phyloP scores from a whole-genome alignment of 2,329 filamentous ascomycete species.

The Cladophialophora bantiana region DNA sequence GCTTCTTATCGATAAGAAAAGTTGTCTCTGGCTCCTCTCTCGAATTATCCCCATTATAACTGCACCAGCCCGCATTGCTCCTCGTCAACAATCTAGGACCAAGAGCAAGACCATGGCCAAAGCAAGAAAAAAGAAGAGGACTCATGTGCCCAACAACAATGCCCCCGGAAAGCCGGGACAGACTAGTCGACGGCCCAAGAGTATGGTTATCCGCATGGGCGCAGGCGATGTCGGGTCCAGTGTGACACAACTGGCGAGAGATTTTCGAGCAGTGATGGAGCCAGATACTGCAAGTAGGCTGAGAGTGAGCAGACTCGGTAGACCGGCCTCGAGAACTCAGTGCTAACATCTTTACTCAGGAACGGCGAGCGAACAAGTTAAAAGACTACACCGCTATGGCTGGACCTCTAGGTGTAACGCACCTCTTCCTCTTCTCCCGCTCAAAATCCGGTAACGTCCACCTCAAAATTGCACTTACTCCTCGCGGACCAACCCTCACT shows the following conservation, averaged over 20 bases:
- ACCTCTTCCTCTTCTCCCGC: slow-evolving; percentile 90
- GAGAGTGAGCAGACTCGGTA: slow-evolving; percentile 59
- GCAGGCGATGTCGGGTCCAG: slow-evolving; percentile 91
- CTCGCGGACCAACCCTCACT: slow-evolving; percentile 88
- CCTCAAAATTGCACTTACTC: slow-evolving; percentile 83
- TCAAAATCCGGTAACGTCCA: slow-evolving; percentile 92
- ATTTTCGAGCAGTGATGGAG: slow-evolving; percentile 94
- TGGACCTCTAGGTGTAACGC: slow-evolving; percentile 89
- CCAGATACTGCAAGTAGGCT: slow-evolving; percentile 88
- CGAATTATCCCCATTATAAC: neutral
- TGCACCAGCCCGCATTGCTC: neutral
- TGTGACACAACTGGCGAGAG: slow-evolving; percentile 87
- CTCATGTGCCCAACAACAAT: slow-evolving; percentile 73
- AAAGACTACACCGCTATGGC: slow-evolving; percentile 96
- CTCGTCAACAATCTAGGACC: neutral
- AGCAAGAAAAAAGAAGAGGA: slow-evolving; percentile 84
- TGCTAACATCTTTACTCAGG: slow-evolving; percentile 50
- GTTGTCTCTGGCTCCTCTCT: slow-evolving; percentile 2
- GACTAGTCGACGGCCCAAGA: slow-evolving; percentile 79
- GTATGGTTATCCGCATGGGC: slow-evolving; percentile 97
- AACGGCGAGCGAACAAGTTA: slow-evolving; percentile 84
- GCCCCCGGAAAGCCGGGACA: slow-evolving; percentile 67
- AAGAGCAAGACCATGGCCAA: slow-evolving; percentile 69
- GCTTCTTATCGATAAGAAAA: slow-evolving; percentile 28
- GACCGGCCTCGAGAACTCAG: neutral